Evolutionary conservation across 169 alveolate genomes (phyloP).

Genomic region (Cystoisospora suis): DNA sequence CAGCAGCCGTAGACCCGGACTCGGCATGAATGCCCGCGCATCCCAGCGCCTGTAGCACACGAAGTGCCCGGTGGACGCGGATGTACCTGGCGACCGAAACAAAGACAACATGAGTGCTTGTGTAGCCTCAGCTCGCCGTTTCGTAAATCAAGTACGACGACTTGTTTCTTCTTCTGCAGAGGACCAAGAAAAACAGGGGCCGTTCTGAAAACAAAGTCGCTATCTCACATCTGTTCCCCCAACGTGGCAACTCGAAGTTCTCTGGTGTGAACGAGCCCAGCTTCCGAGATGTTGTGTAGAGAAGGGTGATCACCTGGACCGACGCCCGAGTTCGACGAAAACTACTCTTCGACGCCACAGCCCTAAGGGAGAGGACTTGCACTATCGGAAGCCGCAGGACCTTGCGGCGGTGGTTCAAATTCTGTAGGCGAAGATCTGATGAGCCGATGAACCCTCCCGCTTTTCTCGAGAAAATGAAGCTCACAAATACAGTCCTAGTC

Average conservation of each 20-base stretch:
- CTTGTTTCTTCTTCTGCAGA: not conserved
- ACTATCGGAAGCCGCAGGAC: too few relatives aligned
- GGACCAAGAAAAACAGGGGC: not conserved
- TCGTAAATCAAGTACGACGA: not conserved
- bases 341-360: too few relatives aligned
- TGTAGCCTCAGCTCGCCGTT: not conserved
- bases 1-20: not conserved
- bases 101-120: not conserved
- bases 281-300: too few relatives aligned
- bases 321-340: too few relatives aligned
- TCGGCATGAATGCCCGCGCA: conserved; percentile 6
- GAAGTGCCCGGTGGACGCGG: conserved; percentile 18
- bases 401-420: too few relatives aligned
- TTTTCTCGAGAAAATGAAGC: not conserved
- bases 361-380: too few relatives aligned
- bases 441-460: not conserved
- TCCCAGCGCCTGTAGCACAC: conserved; percentile 36
- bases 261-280: not conserved
- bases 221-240: not conserved
- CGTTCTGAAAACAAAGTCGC: not conserved
- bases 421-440: too few relatives aligned
- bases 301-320: too few relatives aligned
- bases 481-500: not conserved
- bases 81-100: not conserved
- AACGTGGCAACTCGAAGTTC: not conserved